Base-by-base conservation (phyloP, 495 filamentous ascomycete genomes). In the Cetradonia linearis region DNA sequence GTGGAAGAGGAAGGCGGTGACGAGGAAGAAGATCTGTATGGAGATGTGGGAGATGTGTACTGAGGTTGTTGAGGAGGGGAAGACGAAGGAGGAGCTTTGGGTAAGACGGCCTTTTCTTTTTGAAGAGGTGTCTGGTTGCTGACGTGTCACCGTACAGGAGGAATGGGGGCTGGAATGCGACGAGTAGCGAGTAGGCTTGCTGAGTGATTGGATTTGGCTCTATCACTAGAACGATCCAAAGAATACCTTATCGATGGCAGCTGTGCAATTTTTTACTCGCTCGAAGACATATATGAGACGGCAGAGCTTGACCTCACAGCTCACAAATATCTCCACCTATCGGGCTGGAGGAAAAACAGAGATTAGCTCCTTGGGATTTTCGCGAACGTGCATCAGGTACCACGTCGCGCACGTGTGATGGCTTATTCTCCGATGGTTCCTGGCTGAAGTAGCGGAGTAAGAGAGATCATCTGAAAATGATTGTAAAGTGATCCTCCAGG, bases 31-130 rank as follows among this genome's bases (percentile, higher is more conserved):
- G 53, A 80, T 84, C 14, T 82, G 75, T 67, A 65, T 72, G 42
- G 75, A 79, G 40, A 53, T 84, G 27, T 82, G 79, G 79, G 68
- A 56, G n/a, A 69, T 65, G 55, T 74, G 72, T 61, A 74, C 75
- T 47, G 78, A 78, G 53, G 69, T 73, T 34, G 62, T 82, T 60
- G 73, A 77, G 25, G 74, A 77, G 49, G 73, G 72, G 47, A 73
- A 72, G 66, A 76, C 66, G 55, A 70, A 66, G 62, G 66, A 69
- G 28, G 77, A 82, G 58, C 66, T 83, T 13, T 81, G 78, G 79
- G 80, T 83, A 65, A 65, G 74, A 8, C 18, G 63, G 33, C 1
- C 37, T 3, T 28, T 56, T 23, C n/a, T 0, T 56, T 9, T 18
- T 47, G 38, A 14, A 11, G n/a, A 8, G 37, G n/a, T 18, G 54